A percentile compares a stretch with the other conserved stretches of the same genome.
These are phyloP conservation scores for Mycena vulgaris DNA, from an alignment of 768 basidiomycete genomes.

Conservation along the genomic window DNA sequence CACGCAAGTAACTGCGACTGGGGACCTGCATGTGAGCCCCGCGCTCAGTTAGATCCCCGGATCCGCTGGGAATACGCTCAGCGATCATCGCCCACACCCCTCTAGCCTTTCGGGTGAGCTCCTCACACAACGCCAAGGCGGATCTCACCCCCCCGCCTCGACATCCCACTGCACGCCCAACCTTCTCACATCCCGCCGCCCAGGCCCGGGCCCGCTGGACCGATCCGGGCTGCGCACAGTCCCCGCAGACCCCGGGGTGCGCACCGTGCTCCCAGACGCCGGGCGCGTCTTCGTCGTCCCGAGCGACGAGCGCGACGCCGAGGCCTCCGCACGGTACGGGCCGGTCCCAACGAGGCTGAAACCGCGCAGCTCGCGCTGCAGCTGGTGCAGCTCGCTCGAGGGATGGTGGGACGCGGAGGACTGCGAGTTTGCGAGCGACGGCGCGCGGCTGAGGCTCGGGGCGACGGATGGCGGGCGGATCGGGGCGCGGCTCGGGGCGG, in stretches of 20 bases:
- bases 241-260: too few relatives aligned
- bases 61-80: too few relatives aligned
- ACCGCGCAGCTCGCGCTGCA: slow-evolving; percentile 14
- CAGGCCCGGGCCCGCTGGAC: background rate
- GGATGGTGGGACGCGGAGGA: background rate
- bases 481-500: background rate
- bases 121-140: too few relatives aligned
- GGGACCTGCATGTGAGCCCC: too few relatives aligned
- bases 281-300: slow-evolving; percentile 19
- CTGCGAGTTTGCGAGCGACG: too few relatives aligned
- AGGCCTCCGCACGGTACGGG: background rate
- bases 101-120: too few relatives aligned
- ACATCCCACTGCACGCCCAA: slow-evolving; percentile 6
- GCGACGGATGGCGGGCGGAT: slow-evolving; percentile 1
- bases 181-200: background rate
- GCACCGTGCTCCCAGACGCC: background rate
- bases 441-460: too few relatives aligned
- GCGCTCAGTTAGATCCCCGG: too few relatives aligned
- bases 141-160: slow-evolving; percentile 1
- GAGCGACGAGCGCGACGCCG: slow-evolving; percentile 22
- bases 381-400: slow-evolving; percentile 12
- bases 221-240: background rate
- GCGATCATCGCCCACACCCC: too few relatives aligned
- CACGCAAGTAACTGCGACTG: too few relatives aligned
- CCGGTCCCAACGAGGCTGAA: background rate